These are phyloP conservation scores for Kalaharituber pfeilii DNA, from an alignment of 2,329 filamentous ascomycete genomes.

Conservation along the genomic window DNA sequence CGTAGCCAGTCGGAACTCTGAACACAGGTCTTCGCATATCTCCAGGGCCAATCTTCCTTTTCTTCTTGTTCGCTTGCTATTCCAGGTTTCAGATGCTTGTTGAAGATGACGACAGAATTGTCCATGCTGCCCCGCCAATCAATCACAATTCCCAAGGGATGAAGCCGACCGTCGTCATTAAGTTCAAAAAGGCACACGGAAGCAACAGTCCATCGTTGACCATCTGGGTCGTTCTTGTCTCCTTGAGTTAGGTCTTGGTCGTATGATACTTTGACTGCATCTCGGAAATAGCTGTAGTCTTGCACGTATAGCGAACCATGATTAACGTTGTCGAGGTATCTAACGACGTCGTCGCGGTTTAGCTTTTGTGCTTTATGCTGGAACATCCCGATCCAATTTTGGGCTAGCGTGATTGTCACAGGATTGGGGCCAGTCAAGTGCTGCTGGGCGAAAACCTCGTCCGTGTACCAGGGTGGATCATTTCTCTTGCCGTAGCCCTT, in stretches of 20 bases:
- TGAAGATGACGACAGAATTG: slow-evolving; percentile 35
- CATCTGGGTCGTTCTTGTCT: slow-evolving; percentile 18
- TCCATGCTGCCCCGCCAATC: slow-evolving; percentile 31
- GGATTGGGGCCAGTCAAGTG: slow-evolving; percentile 28
- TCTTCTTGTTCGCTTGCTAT: slow-evolving; percentile 25
- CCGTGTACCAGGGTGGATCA: slow-evolving; percentile 18
- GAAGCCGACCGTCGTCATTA: slow-evolving; percentile 30
- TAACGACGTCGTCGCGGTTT: slow-evolving; percentile 9
- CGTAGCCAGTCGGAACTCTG: slow-evolving; percentile 34
- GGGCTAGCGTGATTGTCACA: slow-evolving; percentile 16
- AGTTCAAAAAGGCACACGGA: slow-evolving; percentile 32
- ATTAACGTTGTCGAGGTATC: slow-evolving; percentile 8
- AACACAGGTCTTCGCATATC: slow-evolving; percentile 36
- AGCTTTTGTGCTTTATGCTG: slow-evolving; percentile 11
- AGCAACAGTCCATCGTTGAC: slow-evolving; percentile 27
- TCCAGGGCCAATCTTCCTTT: slow-evolving; percentile 35
- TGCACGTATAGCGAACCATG: slow-evolving; percentile 19
- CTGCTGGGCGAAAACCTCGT: slow-evolving; percentile 30
- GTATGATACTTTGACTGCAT: not conserved
- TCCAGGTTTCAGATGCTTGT: slow-evolving; percentile 27
- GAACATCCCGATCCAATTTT: slow-evolving; percentile 19
- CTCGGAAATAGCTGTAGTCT: slow-evolving; percentile 23
- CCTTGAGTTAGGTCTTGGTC: not conserved
- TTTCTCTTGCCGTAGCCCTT: not conserved
- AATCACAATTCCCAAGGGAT: slow-evolving; percentile 34